These are phyloP conservation scores for Hypoxylon sp. DNA, from an alignment of 2,329 filamentous ascomycete species.

Conservation along the genomic window DNA sequence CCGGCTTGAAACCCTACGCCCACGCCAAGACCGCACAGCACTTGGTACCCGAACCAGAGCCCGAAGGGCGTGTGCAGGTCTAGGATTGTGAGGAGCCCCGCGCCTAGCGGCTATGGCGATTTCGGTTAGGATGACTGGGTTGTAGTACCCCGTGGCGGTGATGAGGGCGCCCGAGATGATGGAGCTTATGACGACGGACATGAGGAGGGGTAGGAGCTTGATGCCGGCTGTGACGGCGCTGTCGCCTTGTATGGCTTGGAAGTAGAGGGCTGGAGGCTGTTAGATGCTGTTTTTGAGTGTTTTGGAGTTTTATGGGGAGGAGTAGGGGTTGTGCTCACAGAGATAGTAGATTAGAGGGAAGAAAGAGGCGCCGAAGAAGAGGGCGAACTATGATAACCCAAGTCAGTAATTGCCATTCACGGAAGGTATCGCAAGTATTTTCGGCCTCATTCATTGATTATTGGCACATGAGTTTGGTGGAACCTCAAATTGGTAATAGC, in stretches of 20 bases:
- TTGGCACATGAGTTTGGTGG: too few species aligned
- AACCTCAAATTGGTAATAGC: too few species aligned
- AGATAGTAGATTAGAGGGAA: constrained; percentile 69
- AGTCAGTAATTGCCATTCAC: constrained; percentile 16
- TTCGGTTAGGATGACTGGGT: constrained; percentile 59
- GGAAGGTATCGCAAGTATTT: background rate
- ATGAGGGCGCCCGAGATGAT: constrained; percentile 59
- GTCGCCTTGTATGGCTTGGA: constrained; percentile 68
- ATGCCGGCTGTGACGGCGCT: constrained; percentile 69
- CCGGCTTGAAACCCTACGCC: constrained; percentile 65
- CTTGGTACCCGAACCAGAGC: constrained; percentile 73
- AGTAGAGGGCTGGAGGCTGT: constrained; percentile 63
- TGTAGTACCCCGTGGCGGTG: constrained; percentile 61
- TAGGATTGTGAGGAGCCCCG: constrained; percentile 70
- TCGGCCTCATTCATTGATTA: background rate
- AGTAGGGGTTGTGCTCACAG: constrained; percentile 55
- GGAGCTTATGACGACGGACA: constrained; percentile 66
- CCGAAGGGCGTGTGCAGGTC: constrained; percentile 61
- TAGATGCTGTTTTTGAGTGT: background rate
- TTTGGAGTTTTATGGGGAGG: background rate
- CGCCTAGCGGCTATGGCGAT: constrained; percentile 62
- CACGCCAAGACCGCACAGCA: constrained; percentile 68
- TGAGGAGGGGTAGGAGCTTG: constrained; percentile 68
- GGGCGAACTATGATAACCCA: constrained; percentile 57
- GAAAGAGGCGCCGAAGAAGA: constrained; percentile 63